Base-by-base conservation (phyloP, 305 asterid species). In the Fraxinus sp. region DNA sequence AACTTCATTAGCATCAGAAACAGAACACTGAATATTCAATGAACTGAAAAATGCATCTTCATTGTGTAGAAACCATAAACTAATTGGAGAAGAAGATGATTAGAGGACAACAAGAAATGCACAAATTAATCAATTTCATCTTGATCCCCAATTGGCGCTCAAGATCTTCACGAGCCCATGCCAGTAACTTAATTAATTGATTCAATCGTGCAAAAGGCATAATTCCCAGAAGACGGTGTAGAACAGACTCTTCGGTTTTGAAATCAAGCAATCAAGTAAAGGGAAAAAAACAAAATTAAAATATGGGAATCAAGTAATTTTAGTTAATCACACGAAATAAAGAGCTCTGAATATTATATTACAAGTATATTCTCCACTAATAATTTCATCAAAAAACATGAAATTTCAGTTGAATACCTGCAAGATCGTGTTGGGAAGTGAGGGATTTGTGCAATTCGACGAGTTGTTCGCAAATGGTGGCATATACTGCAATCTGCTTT, bases 401-500 rank as follows among this genome's bases (percentile, higher is more conserved):
- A 68, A 66, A 79, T 64, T 62, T 35, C 35, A 59, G 39, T 9
- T 2, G 33, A 70, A 30, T 82, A 90, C 97, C 99, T 55, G 99
- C 89, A 74, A 94, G 95, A 88, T 96, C 98, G 88, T 87, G 92
- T 64, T 96, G 98, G 14, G 98, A 89, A 68, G 99, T 92, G 85
- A 96, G 94, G 79, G 98, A 91, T 90, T 93, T 93, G 66, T 96
- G 99, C 89, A 96, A 80, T 83, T 93, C 96, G 35, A 96, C 97
- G 73, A 96, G 99, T 80, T 96, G 95, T 77, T 94, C 97, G 66
- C 95, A 94, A 83, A 96, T 93, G 90, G 95, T 88, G 83, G 98
- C 95, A 80, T 94, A 96, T 26, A 89, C 96, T 2, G 98, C 98
- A 62, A 96, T 96, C 90, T 96, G 99, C 90, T 96, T 94, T 57